Base-by-base conservation (phyloP, 345 rosid species). In the Viola odorata region DNA sequence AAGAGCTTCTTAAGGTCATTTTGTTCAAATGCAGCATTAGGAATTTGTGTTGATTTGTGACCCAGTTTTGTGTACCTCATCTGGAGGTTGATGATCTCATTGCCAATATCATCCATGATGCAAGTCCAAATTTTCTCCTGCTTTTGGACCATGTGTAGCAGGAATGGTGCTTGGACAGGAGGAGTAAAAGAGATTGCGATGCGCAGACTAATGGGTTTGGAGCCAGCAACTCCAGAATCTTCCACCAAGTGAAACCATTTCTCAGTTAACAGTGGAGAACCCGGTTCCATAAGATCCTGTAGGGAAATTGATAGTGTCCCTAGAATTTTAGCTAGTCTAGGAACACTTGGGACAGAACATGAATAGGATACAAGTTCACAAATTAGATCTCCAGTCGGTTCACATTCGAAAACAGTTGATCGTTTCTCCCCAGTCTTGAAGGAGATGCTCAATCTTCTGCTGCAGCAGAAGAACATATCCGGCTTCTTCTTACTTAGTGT, bases 181-280 rank as follows among this genome's bases (percentile, higher is more conserved):
- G 71, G 69, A 53, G 74, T 65, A 63, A 70, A 74, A 54, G 78
- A 65, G 44, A 78, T 48, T 36, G 66, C 56, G 7, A 68, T 64
- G n/a, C n/a, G 59, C 38, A 78, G 42, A 61, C 60, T 36, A 17
- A 68, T 53, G 16, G 69, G 66, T 4, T 56, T 58, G 13, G 49
- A 17, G 37, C 49, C 49, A 45, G 15, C 51, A 12, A 12, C 57
- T 45, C 53, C 65, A 12, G 48, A 66, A 57, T 60, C 47, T 1
- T 65, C 45, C 36, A n/a, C 14, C 62, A 73, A 48, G 16, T 66
- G 53, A 16, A 73, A 68, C 79, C 82, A 74, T 45, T 77, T 68
- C 3, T 74, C 75, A 15, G 17, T 15, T 14, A 50, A 61, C 51
- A 74, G 69, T 60, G 54, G 58, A 54, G 67, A 65, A 38, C 10